Evolutionary conservation across 805 yeast genomes (phyloP).

Genomic region (Komagataella pastoris): DNA sequence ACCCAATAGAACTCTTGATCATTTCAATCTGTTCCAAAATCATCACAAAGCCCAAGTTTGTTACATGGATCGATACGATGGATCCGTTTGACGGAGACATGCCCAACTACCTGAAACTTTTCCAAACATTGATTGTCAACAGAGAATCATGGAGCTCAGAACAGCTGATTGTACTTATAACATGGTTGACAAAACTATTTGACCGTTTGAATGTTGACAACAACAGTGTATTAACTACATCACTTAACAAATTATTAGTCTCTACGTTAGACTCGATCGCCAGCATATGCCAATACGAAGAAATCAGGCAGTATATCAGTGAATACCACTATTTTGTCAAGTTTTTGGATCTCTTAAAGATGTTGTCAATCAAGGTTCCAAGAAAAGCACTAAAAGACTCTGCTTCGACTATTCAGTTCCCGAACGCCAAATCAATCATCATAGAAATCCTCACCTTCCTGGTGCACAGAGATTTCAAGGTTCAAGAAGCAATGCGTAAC

Average conservation of each 20-base stretch:
- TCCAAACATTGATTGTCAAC: conserved; percentile 24
- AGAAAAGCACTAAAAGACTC: conserved; percentile 19
- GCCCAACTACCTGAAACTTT: conserved; percentile 5
- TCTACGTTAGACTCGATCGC: conserved; percentile 26
- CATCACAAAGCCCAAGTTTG: conserved; percentile 19
- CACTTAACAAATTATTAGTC: conserved; percentile 2
- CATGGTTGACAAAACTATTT: conserved; percentile 26
- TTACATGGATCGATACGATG: conserved; percentile 10
- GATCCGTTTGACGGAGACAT: neutral
- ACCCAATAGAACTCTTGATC: conserved; percentile 8
- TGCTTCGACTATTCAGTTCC: conserved; percentile 23
- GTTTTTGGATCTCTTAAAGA: conserved; percentile 22
- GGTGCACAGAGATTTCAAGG: conserved; percentile 31
- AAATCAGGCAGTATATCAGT: conserved; percentile 25
- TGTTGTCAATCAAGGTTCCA: conserved; percentile 26
- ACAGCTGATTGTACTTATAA: conserved; percentile 22
- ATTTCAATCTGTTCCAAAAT: conserved; percentile 12
- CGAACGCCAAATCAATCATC: conserved; percentile 51
- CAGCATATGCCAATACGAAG: conserved; percentile 25
- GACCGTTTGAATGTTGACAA: conserved; percentile 9
- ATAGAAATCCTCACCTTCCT: conserved; percentile 55
- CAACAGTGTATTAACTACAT: neutral
- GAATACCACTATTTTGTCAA: conserved; percentile 22
- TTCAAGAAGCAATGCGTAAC: conserved; percentile 58
- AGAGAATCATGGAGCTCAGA: conserved; percentile 26